A percentile compares a stretch with the other conserved stretches of the same genome.
Evolutionary conservation across 1,284 basidiomycete genomes (phyloP).

Genomic region (Inonotus hispidus): DNA sequence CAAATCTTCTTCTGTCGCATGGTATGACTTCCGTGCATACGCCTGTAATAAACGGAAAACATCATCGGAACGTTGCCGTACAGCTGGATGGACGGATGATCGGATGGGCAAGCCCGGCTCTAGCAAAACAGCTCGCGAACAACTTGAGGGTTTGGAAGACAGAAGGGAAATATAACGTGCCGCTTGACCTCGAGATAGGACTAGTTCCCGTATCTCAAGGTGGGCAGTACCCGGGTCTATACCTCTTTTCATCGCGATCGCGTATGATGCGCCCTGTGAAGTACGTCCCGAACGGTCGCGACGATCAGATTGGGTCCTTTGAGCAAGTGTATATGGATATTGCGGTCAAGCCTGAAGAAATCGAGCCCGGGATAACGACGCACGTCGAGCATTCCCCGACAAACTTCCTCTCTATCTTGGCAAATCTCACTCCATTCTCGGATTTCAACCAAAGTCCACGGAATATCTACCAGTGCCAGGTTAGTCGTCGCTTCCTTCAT

Average conservation of each 20-base stretch:
- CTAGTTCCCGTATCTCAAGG: conserved; percentile 86
- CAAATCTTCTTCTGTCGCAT: conserved; percentile 76
- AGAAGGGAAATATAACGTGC: conserved; percentile 76
- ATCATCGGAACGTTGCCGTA: conserved; percentile 65
- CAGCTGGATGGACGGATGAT: conserved; percentile 95
- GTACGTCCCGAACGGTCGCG: conserved; percentile 78
- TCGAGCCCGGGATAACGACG: conserved; percentile 76
- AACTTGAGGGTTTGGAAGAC: conserved; percentile 95
- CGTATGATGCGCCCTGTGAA: conserved; percentile 99
- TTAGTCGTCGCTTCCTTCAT: conserved; percentile 6
- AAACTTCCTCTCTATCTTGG: conserved; percentile 87
- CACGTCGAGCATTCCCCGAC: conserved; percentile 96
- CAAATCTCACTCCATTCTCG: conserved; percentile 80
- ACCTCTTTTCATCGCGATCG: conserved; percentile 83
- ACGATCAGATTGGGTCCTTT: conserved; percentile 93
- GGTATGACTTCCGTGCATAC: conserved; percentile 95
- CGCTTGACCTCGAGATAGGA: conserved; percentile 94
- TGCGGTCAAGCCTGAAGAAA: conserved; percentile 86
- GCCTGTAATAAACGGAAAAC: conserved; percentile 71
- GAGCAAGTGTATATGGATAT: conserved; percentile 99
- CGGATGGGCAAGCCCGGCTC: conserved; percentile 83
- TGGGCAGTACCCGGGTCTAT: conserved; percentile 96
- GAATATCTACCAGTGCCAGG: conserved; percentile 87
- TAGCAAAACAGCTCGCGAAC: conserved; percentile 78
- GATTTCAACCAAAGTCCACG: conserved; percentile 97